Evolutionary conservation across 2,329 filamentous ascomycete species (phyloP), one percentile per base, ranked within the genome.

Genomic region (Coleophoma crateriformis): DNA sequence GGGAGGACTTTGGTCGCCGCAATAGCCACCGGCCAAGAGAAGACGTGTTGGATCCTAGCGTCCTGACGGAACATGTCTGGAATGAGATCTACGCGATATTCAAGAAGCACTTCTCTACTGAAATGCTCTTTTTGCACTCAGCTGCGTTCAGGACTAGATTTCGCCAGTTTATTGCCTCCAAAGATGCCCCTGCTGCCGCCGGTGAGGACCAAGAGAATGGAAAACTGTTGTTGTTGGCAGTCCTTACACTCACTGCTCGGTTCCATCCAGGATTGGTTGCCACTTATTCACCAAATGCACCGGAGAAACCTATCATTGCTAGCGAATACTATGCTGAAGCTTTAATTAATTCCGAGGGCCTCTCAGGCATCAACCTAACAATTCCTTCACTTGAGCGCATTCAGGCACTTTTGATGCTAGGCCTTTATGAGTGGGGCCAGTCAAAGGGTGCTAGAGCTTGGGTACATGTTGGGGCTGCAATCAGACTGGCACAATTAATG

Each of bases 361-460:
- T 69, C 41, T 62, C 73, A 57, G 73, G 68, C 58, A 72, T 65
- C 44, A 71, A 68, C 44, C 73, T 80, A 58, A 73, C 72, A 12
- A 66, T 65, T 10, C 75, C 79, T 4, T 81, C 79, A 1, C 69
- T 88, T 3, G 81, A 87, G 52, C 75, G 81, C 14, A 79, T 82
- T 1, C 84, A 88, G 56, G 82, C 84, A 1, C 75, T 83, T 42
- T 71, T 89, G 10, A 88, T 89, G 84, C 71, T 90, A 7, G 82
- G 79, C 1, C 69, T 87, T 11, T 86, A 88, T 53, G 84, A 88
- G 54, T 88, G 85, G 84, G 82, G 81, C 11, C 82, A 84, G 62
- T 75, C 77, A 8, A 70, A 75, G 54, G 84, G 83, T 1, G 66
- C 77, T 17, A 77, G 77, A 38, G 83, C 84, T 13, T 89, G 84